These are phyloP conservation scores for Sarocladium kiliense DNA, from an alignment of 2,329 filamentous ascomycete genomes.

Conservation along the genomic window DNA sequence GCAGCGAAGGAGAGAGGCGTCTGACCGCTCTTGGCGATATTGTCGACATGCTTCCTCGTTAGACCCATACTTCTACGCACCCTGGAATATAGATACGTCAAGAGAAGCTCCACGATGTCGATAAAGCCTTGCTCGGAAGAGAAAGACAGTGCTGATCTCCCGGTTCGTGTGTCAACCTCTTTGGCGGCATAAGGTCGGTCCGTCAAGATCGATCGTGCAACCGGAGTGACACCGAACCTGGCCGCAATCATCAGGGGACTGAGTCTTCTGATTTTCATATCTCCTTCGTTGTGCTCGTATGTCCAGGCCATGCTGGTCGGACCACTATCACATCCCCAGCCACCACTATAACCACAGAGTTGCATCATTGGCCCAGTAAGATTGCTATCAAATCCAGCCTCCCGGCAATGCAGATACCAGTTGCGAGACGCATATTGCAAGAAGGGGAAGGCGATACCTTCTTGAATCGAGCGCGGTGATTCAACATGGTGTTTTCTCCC, in stretches of 20 bases:
- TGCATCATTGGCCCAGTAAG: not conserved
- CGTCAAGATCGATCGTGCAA: not conserved
- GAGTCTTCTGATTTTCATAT: not conserved
- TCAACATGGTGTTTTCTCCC: not conserved
- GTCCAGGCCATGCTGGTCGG: not conserved
- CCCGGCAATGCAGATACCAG: not conserved
- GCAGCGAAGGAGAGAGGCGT: not conserved
- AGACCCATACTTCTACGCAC: not conserved
- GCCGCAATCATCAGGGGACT: conserved; percentile 8
- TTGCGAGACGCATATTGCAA: not conserved
- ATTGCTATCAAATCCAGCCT: not conserved
- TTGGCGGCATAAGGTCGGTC: not conserved
- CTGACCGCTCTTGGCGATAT: not conserved
- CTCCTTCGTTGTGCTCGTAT: not conserved
- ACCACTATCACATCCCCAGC: not conserved
- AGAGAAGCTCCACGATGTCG: conserved; percentile 3
- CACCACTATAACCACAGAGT: not conserved
- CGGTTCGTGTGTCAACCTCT: not conserved
- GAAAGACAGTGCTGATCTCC: conserved; percentile 5
- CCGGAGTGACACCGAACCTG: conserved; percentile 3
- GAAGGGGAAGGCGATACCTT: not conserved
- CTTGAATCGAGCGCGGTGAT: not conserved
- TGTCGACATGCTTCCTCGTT: not conserved
- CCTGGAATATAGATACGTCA: not conserved
- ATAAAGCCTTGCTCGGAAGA: conserved; percentile 2